Base-by-base conservation (phyloP, 2,329 filamentous ascomycete species). In the Falciphora oryzae region DNA sequence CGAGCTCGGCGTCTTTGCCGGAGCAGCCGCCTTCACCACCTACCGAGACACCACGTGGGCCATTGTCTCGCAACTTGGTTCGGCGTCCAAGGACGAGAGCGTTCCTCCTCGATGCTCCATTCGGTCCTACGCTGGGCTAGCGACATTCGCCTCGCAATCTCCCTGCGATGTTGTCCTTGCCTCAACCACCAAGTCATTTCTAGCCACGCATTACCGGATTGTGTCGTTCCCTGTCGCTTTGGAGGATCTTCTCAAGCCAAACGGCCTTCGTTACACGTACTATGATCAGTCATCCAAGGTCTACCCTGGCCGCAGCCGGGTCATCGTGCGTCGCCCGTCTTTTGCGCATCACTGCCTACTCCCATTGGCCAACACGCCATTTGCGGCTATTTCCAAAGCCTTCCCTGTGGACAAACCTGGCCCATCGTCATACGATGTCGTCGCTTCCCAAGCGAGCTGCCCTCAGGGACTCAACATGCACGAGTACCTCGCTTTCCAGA, bases 361-460 rank as follows among this genome's bases (percentile, higher is more conserved):
- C 4, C 65, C 84, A 0, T 78, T 81, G 0, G 62, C 64, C 2
- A 66, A 68, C 0, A 78, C 78, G 0, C 75, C 78, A 0, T 78
- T 80, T 13, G 65, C 38, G 60, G 64, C 2, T 18, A 71, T 53
- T 13, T 14, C 56, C 16, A 67, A 68, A 28, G 62, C 65, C 22
- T 76, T 74, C 63, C 67, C 76, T 22, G 67, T 73, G 13, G 68
- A 75, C 25, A 70, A 74, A 65, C 65, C 74, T 1, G 73, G 72
- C 10, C 85, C 80, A 0, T 80, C 83, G 0, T 88, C 85, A 0
- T 85, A 86, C 65, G 75, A 82, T 8, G 75, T 83, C 0, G 72
- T 85, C 44, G 81, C 84, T 0, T 83, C 74, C 16, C 81, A 83
- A 38, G 72, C 75, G 0, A 71, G 72, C 1, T 85, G 85, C 59